Evolutionary conservation across 345 rosid species (phyloP).

Genomic region (Trapa bicornis): DNA sequence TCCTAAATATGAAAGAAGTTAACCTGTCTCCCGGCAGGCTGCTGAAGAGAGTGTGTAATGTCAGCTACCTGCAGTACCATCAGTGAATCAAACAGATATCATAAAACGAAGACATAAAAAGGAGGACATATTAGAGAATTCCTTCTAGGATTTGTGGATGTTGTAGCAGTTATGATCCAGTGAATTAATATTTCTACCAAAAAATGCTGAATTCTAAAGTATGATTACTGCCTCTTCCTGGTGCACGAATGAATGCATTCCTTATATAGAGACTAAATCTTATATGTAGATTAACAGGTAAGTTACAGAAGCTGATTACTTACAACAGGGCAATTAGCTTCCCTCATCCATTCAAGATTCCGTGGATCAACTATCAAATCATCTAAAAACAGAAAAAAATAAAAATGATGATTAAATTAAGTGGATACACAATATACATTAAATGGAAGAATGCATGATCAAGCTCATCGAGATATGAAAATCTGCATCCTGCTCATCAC

Average conservation of each 20-base stretch:
- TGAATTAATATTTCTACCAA: neutral
- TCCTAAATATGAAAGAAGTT: neutral
- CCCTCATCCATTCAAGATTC: slow-evolving; percentile 91
- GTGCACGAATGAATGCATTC: neutral
- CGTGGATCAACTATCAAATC: slow-evolving; percentile 94
- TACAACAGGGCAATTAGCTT: slow-evolving; percentile 92
- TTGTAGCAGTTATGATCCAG: neutral
- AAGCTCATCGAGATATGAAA: neutral
- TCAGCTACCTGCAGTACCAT: slow-evolving; percentile 62
- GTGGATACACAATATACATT: neutral
- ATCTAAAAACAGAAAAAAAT: slow-evolving; percentile 32
- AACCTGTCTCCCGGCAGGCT: slow-evolving; percentile 95
- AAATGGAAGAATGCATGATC: neutral
- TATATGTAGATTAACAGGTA: too few relatives aligned
- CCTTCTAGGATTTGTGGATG: neutral
- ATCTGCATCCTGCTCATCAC: slow-evolving; percentile 13
- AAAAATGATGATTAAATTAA: neutral
- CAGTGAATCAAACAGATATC: slow-evolving; percentile 2
- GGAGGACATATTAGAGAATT: neutral
- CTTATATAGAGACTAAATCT: neutral
- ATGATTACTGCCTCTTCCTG: neutral
- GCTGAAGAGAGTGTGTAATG: slow-evolving; percentile 85
- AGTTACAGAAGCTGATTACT: slow-evolving; percentile 12
- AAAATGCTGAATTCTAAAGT: neutral
- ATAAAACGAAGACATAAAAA: neutral